phyloP scores from a whole-genome alignment of 2,329 filamentous ascomycete species.

The Alternaria burnsii region DNA sequence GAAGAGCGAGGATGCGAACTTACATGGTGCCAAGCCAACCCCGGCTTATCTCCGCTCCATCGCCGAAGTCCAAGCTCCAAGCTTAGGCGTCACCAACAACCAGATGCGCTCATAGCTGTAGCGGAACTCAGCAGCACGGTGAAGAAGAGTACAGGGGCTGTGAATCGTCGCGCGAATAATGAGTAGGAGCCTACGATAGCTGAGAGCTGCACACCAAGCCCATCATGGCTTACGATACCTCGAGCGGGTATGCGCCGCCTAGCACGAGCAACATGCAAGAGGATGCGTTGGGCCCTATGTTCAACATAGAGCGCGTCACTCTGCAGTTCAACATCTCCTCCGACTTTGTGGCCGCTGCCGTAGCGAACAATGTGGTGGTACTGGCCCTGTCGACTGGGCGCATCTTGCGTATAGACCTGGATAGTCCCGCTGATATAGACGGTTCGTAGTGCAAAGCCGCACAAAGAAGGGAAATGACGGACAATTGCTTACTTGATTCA shows the following conservation, averaged over 20 bases:
- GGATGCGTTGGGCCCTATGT: conserved; percentile 78
- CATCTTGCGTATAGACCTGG: conserved; percentile 91
- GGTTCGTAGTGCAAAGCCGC: conserved; percentile 39
- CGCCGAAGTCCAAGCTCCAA: conserved; percentile 19
- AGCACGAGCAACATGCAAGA: conserved; percentile 69
- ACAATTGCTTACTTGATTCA: conserved; percentile 23
- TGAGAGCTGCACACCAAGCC: conserved; percentile 14
- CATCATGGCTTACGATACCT: conserved; percentile 73
- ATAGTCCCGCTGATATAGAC: conserved; percentile 94
- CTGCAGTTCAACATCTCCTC: conserved; percentile 94
- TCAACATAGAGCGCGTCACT: conserved; percentile 91
- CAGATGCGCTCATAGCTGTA: conserved; percentile 14
- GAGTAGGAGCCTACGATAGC: conserved; percentile 23
- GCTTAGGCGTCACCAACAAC: conserved; percentile 11
- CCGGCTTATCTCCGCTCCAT: conserved; percentile 16
- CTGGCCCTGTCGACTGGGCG: conserved; percentile 90
- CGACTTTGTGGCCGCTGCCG: conserved; percentile 94
- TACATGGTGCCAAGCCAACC: conserved; percentile 7
- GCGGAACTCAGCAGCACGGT: conserved; percentile 2
- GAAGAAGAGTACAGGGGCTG: conserved; percentile 17
- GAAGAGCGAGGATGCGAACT: conserved; percentile 6
- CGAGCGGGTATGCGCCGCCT: conserved; percentile 76
- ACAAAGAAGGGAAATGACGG: background rate
- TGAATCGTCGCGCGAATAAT: conserved; percentile 18
- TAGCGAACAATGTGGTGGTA: conserved; percentile 95